Conservation (phyloP, 2,329 filamentous ascomycete genomes). For the Penicillium sp. region DNA sequence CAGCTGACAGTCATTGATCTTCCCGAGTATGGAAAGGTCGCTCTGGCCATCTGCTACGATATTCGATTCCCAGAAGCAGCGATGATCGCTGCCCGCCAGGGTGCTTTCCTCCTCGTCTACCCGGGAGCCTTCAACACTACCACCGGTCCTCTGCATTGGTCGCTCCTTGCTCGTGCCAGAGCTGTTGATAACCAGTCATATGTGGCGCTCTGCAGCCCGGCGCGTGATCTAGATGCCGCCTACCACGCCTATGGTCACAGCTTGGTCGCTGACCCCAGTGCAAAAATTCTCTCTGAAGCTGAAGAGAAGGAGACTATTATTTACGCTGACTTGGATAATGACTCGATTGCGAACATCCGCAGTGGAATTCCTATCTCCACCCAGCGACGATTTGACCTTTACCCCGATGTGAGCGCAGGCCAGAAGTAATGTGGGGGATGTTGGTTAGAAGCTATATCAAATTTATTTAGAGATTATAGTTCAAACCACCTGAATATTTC, state of each 20-base stretch:
- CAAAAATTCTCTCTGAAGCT: conserved; percentile 73
- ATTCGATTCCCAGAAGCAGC: conserved; percentile 94
- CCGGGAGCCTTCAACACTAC: conserved; percentile 97
- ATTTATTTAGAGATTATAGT: neutral
- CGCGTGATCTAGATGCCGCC: conserved; percentile 70
- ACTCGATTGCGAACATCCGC: conserved; percentile 70
- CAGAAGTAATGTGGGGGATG: conserved; percentile 11
- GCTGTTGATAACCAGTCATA: conserved; percentile 95
- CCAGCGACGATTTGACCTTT: conserved; percentile 92
- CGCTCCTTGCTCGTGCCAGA: conserved; percentile 74
- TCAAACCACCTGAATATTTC: neutral
- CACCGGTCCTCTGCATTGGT: conserved; percentile 90
- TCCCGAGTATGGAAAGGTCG: conserved; percentile 83
- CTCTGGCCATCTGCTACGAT: conserved; percentile 94
- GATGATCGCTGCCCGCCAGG: conserved; percentile 79
- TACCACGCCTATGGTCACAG: conserved; percentile 95
- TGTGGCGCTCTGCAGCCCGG: conserved; percentile 88
- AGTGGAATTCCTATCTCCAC: conserved; percentile 79
- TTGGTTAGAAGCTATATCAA: neutral
- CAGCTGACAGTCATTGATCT: conserved; percentile 82
- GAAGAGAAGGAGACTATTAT: conserved; percentile 76
- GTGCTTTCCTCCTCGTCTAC: conserved; percentile 85
- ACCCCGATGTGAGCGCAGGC: conserved; percentile 75
- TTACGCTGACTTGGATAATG: conserved; percentile 67
- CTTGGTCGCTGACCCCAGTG: conserved; percentile 83